Base-by-base conservation (phyloP, 495 filamentous ascomycete genomes). In the Talaromyces nanjingensis region DNA sequence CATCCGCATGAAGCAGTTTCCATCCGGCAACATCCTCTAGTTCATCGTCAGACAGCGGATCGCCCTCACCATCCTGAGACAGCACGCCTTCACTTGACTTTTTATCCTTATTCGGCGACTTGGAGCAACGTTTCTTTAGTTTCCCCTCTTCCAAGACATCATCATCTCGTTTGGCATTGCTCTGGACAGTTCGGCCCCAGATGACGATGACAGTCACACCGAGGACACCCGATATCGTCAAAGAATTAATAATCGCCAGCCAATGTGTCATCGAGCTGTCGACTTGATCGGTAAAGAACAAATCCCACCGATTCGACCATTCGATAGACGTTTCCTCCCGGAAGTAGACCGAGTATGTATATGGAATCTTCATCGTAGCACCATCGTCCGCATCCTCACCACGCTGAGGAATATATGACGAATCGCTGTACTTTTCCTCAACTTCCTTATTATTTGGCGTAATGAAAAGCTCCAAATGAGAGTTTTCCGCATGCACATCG, bases 1-100 rank as follows among this genome's bases (percentile, higher is more conserved):
- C 91, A 73, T 97, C 93, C 16, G 86, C 91, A 69, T 97, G 93
- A n/a, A 96, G 81, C 22, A 96, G 79, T 71, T 97, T 97, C 93
- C 93, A 97, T 45, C 93, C 93, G 20, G 91, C 91, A 37, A 90
- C 82, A 66, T 97, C 93, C 67, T 97, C 93, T 3, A 91, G 72
- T 65, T 96, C 92, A 1, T 92, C 93, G 62, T 93, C 91, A 14
- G 85, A 88, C 2, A 82, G 84, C 7, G 81, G 68, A 52, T 92
- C 90, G 3, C 76, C 84, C 64, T 86, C 86, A 16, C 77, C 78
- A 33, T 86, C 82, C 65, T 90, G 87, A 20, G 91, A 88, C 49
- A 93, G 74, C 6, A 93, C 77, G 7, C 87, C 85, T 37, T 80
- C 76, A 4, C 72, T 69, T 3, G 55, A 27, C 29, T 80, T 79